Evolutionary conservation across 345 rosid species (phyloP), one percentile per base, ranked within the genome.

Genomic region (Kernera saxatilis): DNA sequence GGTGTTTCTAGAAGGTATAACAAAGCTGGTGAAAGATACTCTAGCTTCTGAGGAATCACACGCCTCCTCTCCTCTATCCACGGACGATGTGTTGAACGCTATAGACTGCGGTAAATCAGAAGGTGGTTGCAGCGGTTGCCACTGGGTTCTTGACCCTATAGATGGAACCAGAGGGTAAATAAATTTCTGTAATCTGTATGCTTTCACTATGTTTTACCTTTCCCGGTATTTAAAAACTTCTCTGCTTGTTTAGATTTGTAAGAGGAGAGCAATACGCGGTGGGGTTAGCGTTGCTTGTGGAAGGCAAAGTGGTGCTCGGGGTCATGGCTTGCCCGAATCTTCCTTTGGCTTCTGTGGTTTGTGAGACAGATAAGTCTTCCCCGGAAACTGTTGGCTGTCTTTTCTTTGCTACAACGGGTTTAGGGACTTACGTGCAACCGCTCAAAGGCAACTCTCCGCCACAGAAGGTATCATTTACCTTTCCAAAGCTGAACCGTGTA

Each of bases 151-250:
- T 73, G 99, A 91, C 68, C 99, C 99, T 50, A 88, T 94, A 48
- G 99, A 94, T 73, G 98, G 99, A 49, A 94, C 99, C 55, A 94
- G 81, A 88, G 99, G 99, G 99, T 94, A 69, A 82, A 50, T 21
- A 40, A 53, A 72, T 40, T 50, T 52, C 22, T 40, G 6, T 33
- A 5, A 50, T 1, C 10, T 54, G 46, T 49, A 64, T 51, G 62
- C 36, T 71, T 71, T 22, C 12, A 0, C 27, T 32, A 21, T 7
- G 40, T 18, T 55, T 62, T 21, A 36, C 18, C 43, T 61, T 44
- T 62, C 48, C 2, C 0, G 9, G 7, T 17, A 57, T 27, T 37
- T 50, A 51, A 23, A 57, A 50, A 25, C 3, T 35, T 65, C 23
- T 74, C 17, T 39, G 67, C 39, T 33, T 17, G 23, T 74, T 73